Conservation (phyloP, 169 alveolate genomes). For the Ichthyophthirius multifiliis region DNA sequence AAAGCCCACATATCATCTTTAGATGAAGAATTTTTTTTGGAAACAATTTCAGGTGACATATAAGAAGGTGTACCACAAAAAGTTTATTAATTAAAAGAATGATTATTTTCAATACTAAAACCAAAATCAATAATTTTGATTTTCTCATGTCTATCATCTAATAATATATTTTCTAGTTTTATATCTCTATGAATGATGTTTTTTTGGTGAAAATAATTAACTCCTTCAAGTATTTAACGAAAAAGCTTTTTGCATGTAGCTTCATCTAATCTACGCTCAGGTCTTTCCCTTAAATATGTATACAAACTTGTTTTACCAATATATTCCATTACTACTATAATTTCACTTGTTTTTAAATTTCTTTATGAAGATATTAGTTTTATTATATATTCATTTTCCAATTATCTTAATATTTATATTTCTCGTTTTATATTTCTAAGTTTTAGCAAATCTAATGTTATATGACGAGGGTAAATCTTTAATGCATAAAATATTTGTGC, state of each 20-base stretch:
- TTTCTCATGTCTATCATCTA: conserved; percentile 39
- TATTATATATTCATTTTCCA: conserved; percentile 37
- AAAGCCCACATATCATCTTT: conserved; percentile 78
- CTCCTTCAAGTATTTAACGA: conserved; percentile 44
- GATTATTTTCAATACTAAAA: conserved; percentile 37
- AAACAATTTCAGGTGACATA: conserved; percentile 82
- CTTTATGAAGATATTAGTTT: not conserved
- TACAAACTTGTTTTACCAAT: conserved; percentile 37
- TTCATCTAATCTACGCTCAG: conserved; percentile 48
- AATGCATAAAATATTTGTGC: conserved; percentile 60
- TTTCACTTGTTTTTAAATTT: too few species aligned
- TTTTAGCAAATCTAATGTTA: conserved; percentile 47
- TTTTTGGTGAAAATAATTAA: conserved; percentile 50
- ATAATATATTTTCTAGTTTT: conserved; percentile 70
- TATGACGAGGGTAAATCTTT: conserved; percentile 82
- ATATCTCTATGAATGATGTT: conserved; percentile 73
- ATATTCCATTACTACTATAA: conserved; percentile 37
- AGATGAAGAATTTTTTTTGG: conserved; percentile 54
- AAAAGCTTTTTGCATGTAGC: conserved; percentile 45
- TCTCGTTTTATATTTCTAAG: conserved; percentile 49
- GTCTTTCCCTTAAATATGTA: conserved; percentile 34
- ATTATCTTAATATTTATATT: conserved; percentile 42
- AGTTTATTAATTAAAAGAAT: conserved; percentile 30
- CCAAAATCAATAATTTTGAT: conserved; percentile 74
- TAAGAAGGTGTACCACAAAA: conserved; percentile 68